phyloP scores from a whole-genome alignment of 176 grass and related monocot species.

The Oryza australiensis region DNA sequence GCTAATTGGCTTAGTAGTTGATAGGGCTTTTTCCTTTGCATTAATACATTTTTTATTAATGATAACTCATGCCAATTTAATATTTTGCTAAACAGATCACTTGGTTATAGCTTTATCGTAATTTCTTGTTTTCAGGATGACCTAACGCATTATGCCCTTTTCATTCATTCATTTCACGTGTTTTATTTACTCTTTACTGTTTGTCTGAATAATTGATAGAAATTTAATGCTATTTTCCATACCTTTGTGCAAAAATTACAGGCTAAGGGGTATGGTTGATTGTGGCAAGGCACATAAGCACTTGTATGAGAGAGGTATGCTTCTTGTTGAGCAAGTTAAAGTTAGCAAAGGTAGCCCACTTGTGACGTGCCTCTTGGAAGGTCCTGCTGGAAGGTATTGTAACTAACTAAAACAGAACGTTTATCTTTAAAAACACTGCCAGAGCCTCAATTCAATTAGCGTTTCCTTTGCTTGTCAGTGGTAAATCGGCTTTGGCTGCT shows the following conservation, averaged over 20 bases:
- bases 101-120: slow-evolving; percentile 6
- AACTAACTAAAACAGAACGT: slow-evolving; percentile 1
- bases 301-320: slow-evolving; percentile 83
- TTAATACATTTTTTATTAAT: slow-evolving; percentile 3
- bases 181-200: slow-evolving; percentile 7
- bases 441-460: slow-evolving; percentile 26
- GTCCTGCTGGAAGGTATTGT: slow-evolving; percentile 74
- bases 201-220: slow-evolving; percentile 18
- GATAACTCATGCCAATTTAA: background rate
- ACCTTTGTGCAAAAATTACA: slow-evolving; percentile 34
- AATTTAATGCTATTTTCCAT: background rate
- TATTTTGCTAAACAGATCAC: slow-evolving; percentile 2
- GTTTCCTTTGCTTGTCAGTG: slow-evolving; percentile 43
- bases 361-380: slow-evolving; percentile 94
- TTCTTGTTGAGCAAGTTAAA: slow-evolving; percentile 93
- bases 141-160: slow-evolving; percentile 11
- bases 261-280: slow-evolving; percentile 88
- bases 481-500: slow-evolving; percentile 72
- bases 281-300: slow-evolving; percentile 74
- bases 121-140: background rate
- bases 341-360: slow-evolving; percentile 89
- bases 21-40: background rate
- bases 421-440: slow-evolving; percentile 8
- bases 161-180: background rate
- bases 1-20: slow-evolving; percentile 23